Evolutionary conservation across 73 alveolate species (phyloP), one percentile per base, ranked within the genome.

Genomic region (Paramecium bursaria): DNA sequence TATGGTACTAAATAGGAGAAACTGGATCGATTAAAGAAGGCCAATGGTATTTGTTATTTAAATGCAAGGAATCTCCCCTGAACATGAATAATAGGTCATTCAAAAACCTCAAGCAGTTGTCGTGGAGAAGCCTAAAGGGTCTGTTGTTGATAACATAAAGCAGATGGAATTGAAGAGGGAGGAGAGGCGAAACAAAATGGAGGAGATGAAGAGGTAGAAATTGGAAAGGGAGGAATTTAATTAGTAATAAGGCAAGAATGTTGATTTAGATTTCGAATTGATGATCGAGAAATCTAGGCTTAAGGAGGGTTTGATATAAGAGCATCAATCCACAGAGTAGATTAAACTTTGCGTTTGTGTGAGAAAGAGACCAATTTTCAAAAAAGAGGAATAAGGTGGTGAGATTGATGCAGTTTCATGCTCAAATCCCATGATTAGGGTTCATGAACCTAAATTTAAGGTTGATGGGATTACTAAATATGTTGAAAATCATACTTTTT

Each of bases 401-500:
- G 99, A 97, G 79, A 93, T 97, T n/a, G 99, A 97, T 88, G 87
- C 98, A 26, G 94, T 97, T 46, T 82, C 95, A 47, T 98, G 95
- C 35, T 74, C 97, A 48, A 97, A 97, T 75, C 99, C 99, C 14
- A 87, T 82, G 57, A 91, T 93, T 23, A 73, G 94, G 53, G 96
- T 97, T 21, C 97, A 94, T 73, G 98, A 95, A 73, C 91, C 98
- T 73, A 97, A 92, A 86, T 47, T 88, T 54, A 96, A 94, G 87
- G 98, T 97, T 10, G 99, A 97, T 86, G 99, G 99, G 17, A 96
- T 96, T 55, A 96, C 99, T 10, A 97, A 97, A 77, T 97, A 79
- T 91, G 91, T 97, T n/a, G 99, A 97, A 79, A 92, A 94, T 61
- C 94, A 92, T 74, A 98, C 94, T 67, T 96, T 94, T 85, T 74